Conservation (phyloP, 2,329 filamentous ascomycete species). For the Aotearoamyces nothofagi region DNA sequence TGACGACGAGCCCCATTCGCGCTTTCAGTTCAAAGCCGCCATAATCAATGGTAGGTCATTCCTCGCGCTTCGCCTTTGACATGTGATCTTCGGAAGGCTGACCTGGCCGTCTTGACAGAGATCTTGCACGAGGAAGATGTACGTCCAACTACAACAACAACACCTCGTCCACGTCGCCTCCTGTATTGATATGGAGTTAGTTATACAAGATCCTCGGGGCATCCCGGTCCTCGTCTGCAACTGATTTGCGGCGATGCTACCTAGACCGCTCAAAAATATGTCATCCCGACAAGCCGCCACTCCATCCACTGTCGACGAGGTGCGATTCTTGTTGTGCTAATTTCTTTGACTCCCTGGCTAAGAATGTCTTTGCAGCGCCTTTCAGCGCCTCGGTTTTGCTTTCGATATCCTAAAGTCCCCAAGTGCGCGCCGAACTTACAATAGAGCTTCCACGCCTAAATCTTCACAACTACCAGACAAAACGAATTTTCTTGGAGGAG, state of each 20-base stretch:
- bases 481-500: conserved; percentile 21
- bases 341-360: not conserved
- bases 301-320: conserved; percentile 22
- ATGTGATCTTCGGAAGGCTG: conserved; percentile 13
- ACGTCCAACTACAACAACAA: conserved; percentile 4
- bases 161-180: not conserved
- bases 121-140: conserved; percentile 21
- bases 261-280: conserved; percentile 24
- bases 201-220: conserved; percentile 24
- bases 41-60: conserved; percentile 14
- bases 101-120: conserved; percentile 10
- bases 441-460: conserved; percentile 19
- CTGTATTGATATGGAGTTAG: conserved; percentile 5
- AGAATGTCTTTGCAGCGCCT: conserved; percentile 18
- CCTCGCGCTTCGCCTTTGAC: too few relatives aligned
- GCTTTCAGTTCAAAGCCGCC: conserved; percentile 11
- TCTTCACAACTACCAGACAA: conserved; percentile 16
- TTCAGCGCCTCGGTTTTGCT: conserved; percentile 24
- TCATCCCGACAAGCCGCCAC: conserved; percentile 23
- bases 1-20: conserved; percentile 13
- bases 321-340: conserved; percentile 5
- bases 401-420: conserved; percentile 25
- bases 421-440: conserved; percentile 21
- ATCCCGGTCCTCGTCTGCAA: conserved; percentile 16
- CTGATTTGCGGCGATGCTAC: conserved; percentile 23